Conservation (phyloP, 2,329 filamentous ascomycete species). For the Scortechinia acanthostroma region DNA sequence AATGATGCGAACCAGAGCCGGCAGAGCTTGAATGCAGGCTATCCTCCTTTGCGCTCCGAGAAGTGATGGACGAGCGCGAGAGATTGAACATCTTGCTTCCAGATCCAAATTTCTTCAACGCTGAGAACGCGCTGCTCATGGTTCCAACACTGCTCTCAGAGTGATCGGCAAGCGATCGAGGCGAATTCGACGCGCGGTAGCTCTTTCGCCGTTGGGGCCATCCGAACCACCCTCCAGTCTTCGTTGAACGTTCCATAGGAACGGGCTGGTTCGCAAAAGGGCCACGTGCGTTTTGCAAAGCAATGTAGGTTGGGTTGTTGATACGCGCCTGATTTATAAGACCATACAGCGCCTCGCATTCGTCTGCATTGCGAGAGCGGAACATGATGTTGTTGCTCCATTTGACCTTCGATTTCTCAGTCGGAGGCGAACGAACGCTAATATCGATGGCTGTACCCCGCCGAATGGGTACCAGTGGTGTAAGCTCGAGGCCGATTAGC, state of each 20-base stretch:
- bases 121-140: conserved; percentile 1
- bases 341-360: conserved; percentile 55
- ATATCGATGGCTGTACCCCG: conserved; percentile 65
- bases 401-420: conserved; percentile 37
- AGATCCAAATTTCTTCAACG: conserved; percentile 10
- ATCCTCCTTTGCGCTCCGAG: conserved; percentile 24
- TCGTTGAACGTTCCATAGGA: conserved; percentile 21
- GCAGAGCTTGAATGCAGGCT: conserved; percentile 36
- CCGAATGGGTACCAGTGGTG: conserved; percentile 58
- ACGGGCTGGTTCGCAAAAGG: neutral
- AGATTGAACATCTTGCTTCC: conserved; percentile 10
- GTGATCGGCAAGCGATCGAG: conserved; percentile 3
- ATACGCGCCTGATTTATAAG: conserved; percentile 62
- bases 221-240: conserved; percentile 32
- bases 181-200: neutral
- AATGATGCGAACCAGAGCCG: no score
- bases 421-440: conserved; percentile 61
- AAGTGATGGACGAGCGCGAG: conserved; percentile 16
- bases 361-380: conserved; percentile 52
- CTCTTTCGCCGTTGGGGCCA: conserved; percentile 11
- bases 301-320: conserved; percentile 26
- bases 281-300: neutral
- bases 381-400: conserved; percentile 58
- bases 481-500: conserved; percentile 47
- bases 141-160: conserved; percentile 8